Percentiles rank a stretch among this genome's conserved stretches.
phyloP scores from a whole-genome alignment of 2,329 filamentous ascomycete genomes.

The Hansfordia pulvinata region DNA sequence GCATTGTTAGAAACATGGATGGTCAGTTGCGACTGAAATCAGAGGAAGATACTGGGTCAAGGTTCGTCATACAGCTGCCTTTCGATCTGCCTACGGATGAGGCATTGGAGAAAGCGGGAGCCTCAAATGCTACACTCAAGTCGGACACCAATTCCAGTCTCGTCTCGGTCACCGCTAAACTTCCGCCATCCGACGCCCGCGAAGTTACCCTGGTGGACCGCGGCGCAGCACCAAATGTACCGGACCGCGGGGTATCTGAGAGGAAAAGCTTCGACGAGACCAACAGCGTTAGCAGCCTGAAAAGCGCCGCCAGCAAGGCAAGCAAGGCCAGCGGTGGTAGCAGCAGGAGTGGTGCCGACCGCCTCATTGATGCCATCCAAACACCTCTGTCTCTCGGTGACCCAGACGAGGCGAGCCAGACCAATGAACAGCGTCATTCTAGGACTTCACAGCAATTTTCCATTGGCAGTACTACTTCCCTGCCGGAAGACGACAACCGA shows the following conservation, averaged over 20 bases:
- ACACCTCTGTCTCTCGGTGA: slow-evolving; percentile 36
- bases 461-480: slow-evolving; percentile 5
- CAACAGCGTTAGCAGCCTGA: slow-evolving; percentile 24
- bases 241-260: slow-evolving; percentile 9
- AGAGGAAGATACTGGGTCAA: slow-evolving; percentile 67
- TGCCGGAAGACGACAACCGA: slow-evolving; percentile 2
- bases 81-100: slow-evolving; percentile 49
- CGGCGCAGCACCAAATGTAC: slow-evolving; percentile 14
- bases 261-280: slow-evolving; percentile 21
- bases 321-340: slow-evolving; percentile 39
- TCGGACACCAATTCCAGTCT: slow-evolving; percentile 11
- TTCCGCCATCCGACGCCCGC: slow-evolving; percentile 20
- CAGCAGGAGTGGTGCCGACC: slow-evolving; percentile 49
- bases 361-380: slow-evolving; percentile 59
- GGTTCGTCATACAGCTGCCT: slow-evolving; percentile 68
- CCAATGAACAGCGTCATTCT: slow-evolving; percentile 8
- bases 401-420: slow-evolving; percentile 10
- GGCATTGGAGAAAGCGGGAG: slow-evolving; percentile 11
- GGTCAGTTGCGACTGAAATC: slow-evolving; percentile 77
- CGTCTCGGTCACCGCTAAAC: slow-evolving; percentile 16
- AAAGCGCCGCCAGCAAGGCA: slow-evolving; percentile 17
- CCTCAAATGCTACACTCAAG: slow-evolving; percentile 4
- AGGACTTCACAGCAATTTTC: slow-evolving; percentile 5
- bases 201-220: slow-evolving; percentile 52
- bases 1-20: slow-evolving; percentile 80